Base-by-base conservation (phyloP, 208 protist genomes). In the Crithidia mellificae region DNA sequence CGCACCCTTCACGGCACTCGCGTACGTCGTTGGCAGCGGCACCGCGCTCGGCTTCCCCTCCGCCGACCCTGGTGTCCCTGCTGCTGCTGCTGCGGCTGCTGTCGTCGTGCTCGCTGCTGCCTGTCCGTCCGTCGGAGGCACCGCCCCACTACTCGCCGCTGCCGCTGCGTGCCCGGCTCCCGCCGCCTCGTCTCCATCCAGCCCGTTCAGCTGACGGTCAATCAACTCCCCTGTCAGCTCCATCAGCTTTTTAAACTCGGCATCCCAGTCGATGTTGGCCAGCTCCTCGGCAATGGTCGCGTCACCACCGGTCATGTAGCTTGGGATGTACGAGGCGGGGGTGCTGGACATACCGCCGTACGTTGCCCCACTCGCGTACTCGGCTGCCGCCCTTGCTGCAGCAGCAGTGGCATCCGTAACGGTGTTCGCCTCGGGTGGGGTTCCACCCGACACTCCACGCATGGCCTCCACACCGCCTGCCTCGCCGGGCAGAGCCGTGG, bases 211-310 rank as follows among this genome's bases (percentile, higher is more conserved):
- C 66, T 94, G 88, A 34, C 74, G 69, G 22, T 88, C 74, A 49
- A 94, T 84, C 53, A 90, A 59, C 55, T 90, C 70, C 19, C 70
- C 76, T 15, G 88, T 94, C 43, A 91, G 74, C 32, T 73, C 68
- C 88, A 94, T 89, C 44, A 94, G 74, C 30, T 82, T 71, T 53
- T 83, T 72, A 58, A 88, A 94, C 73, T 91, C 85, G 15, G 83
- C 83, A 8, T 62, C 64, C 88, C 88, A 94, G 63, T 94, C 81
- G 25, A 87, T 83, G 34, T 55, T 71, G 11, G 64, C 24, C 22
- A 63, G 55, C 53, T 65, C 53, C 47, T 72, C 72, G 0, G 56
- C 58, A 24, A 71, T 71, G 29, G 58, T 58, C 14, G 57, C 39
- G 50, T 69, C 68, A 44, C 55, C 57, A 36, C 68, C 68, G 1